A percentile compares a stretch with the other conserved stretches of the same genome.
phyloP scores from a whole-genome alignment of 257 asterid species.

The Capsicum chinense region DNA sequence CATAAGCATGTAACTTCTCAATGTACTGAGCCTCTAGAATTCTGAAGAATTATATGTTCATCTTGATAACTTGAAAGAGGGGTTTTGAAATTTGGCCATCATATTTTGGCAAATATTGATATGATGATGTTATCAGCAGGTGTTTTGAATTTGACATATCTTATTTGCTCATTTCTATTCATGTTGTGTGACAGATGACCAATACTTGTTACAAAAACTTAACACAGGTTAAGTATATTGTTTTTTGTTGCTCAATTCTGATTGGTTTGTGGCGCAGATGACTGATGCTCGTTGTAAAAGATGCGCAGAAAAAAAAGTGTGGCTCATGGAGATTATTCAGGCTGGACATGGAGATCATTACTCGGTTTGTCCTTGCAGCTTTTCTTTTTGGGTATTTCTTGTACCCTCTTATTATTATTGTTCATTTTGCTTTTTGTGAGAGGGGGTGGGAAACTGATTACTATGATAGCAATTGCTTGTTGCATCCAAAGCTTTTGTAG shows the following conservation, averaged over 20 bases:
- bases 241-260: conserved; percentile 23
- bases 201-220: not conserved
- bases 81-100: conserved; percentile 16
- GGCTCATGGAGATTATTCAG: conserved; percentile 68
- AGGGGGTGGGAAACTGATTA: not conserved
- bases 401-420: not conserved
- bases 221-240: not conserved
- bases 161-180: conserved; percentile 20
- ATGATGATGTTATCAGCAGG: conserved; percentile 5
- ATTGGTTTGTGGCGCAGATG: conserved; percentile 57
- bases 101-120: not conserved
- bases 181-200: not conserved
- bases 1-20: not conserved
- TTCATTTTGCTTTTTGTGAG: not conserved
- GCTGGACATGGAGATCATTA: conserved; percentile 79
- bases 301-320: conserved; percentile 73
- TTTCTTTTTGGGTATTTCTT: not conserved
- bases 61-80: not conserved
- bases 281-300: conserved; percentile 82
- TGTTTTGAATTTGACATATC: not conserved
- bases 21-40: not conserved
- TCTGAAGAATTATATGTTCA: conserved; percentile 10
- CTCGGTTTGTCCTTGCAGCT: conserved; percentile 50
- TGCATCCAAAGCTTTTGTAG: not conserved
- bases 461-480: not conserved